Base-by-base conservation (phyloP, 2,329 filamentous ascomycete genomes). In the Diaporthe amygdali region DNA sequence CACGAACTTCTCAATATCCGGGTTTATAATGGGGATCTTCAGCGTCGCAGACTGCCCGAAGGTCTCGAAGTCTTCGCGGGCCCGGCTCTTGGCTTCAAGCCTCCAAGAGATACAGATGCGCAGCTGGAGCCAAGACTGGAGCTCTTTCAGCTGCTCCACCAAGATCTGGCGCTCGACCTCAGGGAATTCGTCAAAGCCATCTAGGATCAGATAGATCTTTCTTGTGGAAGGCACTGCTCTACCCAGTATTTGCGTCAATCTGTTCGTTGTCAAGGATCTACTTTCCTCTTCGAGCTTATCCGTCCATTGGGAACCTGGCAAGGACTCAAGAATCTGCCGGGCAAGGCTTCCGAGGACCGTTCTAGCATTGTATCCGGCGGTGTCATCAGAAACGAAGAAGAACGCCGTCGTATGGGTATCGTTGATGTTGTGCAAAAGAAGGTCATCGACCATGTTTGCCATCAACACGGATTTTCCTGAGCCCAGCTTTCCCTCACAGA, bases 391-490 rank as follows among this genome's bases (percentile, higher is more conserved):
- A 27, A 56, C 34, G 15, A 56, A 56, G 22, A 56, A 56, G 34
- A 27, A 56, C 20, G 54, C n/a, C 22, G 20, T 15, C 2, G 22
- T 41, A 3, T 39, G 12, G 54, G 2, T 10, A 5, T 56, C 27
- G 34, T n/a, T 27, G 54, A 20, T 8, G 3, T 56, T 56, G n/a
- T 56, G n/a, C 34, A 56, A 27, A 8, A 56, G 0, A 27, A 56
- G 34, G 34, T 56, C 34, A 5, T 41, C 54, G 7, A 41, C 14
- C 54, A 56, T 56, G 22, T 56, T 56, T 27, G 54, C 54, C 54
- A 56, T 56, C 34, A 56, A 56, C 54, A 56, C 54, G 54, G 54
- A 56, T 10, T 56, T 56, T 12, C 54, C 54, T 56, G 54, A 56
- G 12, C 54, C 54, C 7, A 56, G 15, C 34, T 41, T 56, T 10